Evolutionary conservation across 805 yeast genomes (phyloP).

Genomic region (Lipomyces chichibuensis): DNA sequence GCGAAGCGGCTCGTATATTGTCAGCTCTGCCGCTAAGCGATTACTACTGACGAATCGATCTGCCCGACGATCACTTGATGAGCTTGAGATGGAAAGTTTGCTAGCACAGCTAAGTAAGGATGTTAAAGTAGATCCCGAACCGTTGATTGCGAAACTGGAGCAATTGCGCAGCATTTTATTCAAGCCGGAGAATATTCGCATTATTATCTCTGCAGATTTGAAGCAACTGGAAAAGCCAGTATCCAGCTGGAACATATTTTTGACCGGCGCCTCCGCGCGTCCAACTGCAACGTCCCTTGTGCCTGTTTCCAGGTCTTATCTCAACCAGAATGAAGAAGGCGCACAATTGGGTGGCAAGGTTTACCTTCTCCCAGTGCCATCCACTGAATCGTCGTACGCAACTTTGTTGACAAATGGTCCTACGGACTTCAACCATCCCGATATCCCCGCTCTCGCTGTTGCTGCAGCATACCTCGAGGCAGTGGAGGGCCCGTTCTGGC

Average conservation of each 20-base stretch:
- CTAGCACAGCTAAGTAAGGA: conserved; percentile 53
- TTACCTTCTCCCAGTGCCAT: conserved; percentile 70
- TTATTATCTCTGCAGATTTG: conserved; percentile 73
- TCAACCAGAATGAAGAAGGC: conserved; percentile 62
- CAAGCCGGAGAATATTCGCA: conserved; percentile 61
- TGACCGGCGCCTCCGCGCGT: neutral
- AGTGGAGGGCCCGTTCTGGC: conserved; percentile 97
- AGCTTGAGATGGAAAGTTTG: conserved; percentile 61
- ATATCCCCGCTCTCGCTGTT: conserved; percentile 68
- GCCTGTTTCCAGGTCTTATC: conserved; percentile 49
- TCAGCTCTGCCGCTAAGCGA: conserved; percentile 61
- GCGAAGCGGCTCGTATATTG: conserved; percentile 64
- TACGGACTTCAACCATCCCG: conserved; percentile 56
- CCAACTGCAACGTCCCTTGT: conserved; percentile 36
- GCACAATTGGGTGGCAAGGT: conserved; percentile 56
- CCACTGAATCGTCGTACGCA: conserved; percentile 79
- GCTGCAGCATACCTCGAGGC: conserved; percentile 78
- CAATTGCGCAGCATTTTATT: conserved; percentile 51
- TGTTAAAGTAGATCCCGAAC: conserved; percentile 53
- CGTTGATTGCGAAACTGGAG: conserved; percentile 50
- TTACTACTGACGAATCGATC: conserved; percentile 60
- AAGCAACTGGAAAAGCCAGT: conserved; percentile 58
- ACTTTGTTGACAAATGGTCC: conserved; percentile 64
- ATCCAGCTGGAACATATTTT: conserved; percentile 59
- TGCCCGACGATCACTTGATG: conserved; percentile 65